A percentile compares a stretch with the other conserved stretches of the same genome.
Conservation (phyloP, 805 yeast genomes). For the Saccharomycopsis sp. region DNA sequence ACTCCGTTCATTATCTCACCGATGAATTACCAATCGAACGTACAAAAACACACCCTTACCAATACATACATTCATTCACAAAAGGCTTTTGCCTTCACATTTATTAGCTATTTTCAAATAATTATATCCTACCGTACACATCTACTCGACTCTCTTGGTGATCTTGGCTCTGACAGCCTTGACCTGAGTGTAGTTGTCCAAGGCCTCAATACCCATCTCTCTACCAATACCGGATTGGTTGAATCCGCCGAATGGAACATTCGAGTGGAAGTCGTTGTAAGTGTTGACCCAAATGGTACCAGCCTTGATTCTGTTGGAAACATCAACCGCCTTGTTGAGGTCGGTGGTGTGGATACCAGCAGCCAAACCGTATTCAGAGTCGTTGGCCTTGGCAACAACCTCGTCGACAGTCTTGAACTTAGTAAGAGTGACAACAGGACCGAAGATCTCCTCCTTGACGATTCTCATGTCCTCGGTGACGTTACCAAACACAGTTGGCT, state of each 20-base stretch:
- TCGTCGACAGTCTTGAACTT: constrained; percentile 66
- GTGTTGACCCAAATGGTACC: constrained; percentile 82
- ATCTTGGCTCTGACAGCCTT: constrained; percentile 62
- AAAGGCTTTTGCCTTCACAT: no score
- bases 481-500: constrained; percentile 70
- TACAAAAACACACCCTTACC: no score
- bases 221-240: constrained; percentile 79
- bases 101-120: neutral
- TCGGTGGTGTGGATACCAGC: constrained; percentile 71
- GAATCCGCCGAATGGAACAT: constrained; percentile 79
- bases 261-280: constrained; percentile 67
- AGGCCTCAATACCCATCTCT: constrained; percentile 78
- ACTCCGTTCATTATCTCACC: no score
- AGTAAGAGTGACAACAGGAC: constrained; percentile 68
- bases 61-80: no score
- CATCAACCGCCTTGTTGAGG: constrained; percentile 54
- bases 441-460: constrained; percentile 70
- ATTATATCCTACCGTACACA: neutral
- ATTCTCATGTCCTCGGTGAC: constrained; percentile 56
- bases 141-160: constrained; percentile 8
- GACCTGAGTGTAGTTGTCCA: constrained; percentile 67
- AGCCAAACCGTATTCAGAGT: constrained; percentile 70
- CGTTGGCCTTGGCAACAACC: constrained; percentile 59
- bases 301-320: constrained; percentile 58
- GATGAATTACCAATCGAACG: no score